Base-by-base conservation (phyloP, 129 eudicot species). In the Flaveria sonorensis region DNA sequence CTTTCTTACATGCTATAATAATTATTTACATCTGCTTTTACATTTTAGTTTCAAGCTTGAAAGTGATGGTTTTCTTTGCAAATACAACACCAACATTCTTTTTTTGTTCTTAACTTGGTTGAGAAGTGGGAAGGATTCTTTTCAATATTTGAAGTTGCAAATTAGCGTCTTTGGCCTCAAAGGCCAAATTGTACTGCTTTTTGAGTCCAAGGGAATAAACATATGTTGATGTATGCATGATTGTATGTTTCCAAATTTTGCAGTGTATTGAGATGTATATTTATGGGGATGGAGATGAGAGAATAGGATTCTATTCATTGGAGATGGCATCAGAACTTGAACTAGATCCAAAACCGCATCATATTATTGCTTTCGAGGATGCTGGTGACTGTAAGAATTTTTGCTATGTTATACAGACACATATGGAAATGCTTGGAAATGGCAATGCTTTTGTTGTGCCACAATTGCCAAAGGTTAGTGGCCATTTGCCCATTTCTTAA, bases 261-360 rank as follows among this genome's bases (percentile, higher is more conserved):
- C 86, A 91, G 98, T 91, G 97, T 69, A 89, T 94, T 51, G 98
- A 94, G 79, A 71, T 94, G 26, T 91, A 91, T 82, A 91, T 88
- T 2, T 77, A 74, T 43, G 93, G 89, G 76, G 84, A 88, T 20
- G 96, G 84, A 50, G 95, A 85, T 36, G 78, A 87, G 77, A 83
- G 81, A 32, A 76, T 80, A 16, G 98, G 98, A 69, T 87, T 94
- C 72, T 94, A 94, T 82, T 86, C 98, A 26, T 81, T 94, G 81
- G 98, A 87, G 87, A 94, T 94, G 98, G 98, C 93, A 55, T 68
- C 89, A 48, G 98, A 91, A 83, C 90, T 94, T 70, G 97, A 94
- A 75, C 73, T 94, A 77, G 88, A 91, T 51, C 98, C 98, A 46
- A 93, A 93, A 85, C 98, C 86, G 45, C 78, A 88, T 77, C 98